Evolutionary conservation across 139 green algal genomes (phyloP), one percentile per base, ranked within the genome.

Genomic region (Coelastrella sp.): DNA sequence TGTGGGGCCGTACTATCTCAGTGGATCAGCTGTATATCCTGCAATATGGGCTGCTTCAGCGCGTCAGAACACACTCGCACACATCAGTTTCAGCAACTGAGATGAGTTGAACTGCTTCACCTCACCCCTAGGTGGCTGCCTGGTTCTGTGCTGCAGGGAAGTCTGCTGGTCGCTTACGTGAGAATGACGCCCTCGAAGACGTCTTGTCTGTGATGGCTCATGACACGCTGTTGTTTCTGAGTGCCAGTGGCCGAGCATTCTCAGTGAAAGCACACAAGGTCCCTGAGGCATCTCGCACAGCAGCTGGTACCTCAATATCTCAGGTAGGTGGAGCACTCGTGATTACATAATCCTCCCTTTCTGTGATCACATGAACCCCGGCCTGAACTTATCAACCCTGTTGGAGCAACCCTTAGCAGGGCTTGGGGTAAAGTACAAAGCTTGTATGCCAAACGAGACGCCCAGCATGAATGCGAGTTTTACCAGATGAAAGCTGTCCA

Each of bases 141-240:
- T 80, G 20, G 20, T 11, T 57, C 32, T 58, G 32, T 57, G 17
- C 7, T 14, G 23, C 82, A 88, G 83, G 83, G 66, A 88, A 88
- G 68, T 66, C 87, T 6, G 93, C 89, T 0, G 93, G 92, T 10
- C 92, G 92, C 74, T 85, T 98, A 82, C 92, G 92, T 32, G 92
- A 91, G 4, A 86, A 97, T 14, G 97, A 98, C 81, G 93, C 82
- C 3, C 80, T 98, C 73, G 93, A 96, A 32, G 91, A 96, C 23
- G 87, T 97, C 16, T 57, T 97, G 84, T 87, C 83, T 16, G 80
- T 95, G 19, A 93, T 90, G 84, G 92, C 95, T 71, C 96, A 98
- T 80, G 96, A 99, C 91, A 85, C 85, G 75, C 76, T 99, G 54
- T 92, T 99, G 22, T 97, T 99, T 88, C 96, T 99, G 90, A 93